Conservation (phyloP, 2,329 filamentous ascomycete species). For the Colletotrichum sojae region DNA sequence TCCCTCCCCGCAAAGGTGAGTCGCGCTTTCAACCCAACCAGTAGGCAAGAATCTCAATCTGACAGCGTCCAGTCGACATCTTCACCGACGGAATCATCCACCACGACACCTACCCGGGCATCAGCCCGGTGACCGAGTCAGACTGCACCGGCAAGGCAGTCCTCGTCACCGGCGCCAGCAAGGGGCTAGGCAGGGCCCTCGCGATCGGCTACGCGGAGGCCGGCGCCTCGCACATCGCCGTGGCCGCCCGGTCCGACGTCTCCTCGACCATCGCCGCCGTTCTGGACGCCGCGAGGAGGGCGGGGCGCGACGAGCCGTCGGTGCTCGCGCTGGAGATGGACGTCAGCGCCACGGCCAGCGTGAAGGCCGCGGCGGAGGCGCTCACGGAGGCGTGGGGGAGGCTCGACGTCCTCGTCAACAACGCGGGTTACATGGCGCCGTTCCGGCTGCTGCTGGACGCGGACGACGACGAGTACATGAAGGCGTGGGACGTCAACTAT, state of each 20-base stretch:
- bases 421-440: slow-evolving; percentile 58
- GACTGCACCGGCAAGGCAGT: slow-evolving; percentile 55
- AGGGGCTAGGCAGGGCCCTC: slow-evolving; percentile 67
- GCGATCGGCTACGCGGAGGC: slow-evolving; percentile 70
- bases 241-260: slow-evolving; percentile 67
- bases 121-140: slow-evolving; percentile 55
- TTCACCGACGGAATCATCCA: slow-evolving; percentile 51
- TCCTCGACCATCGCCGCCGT: slow-evolving; percentile 52
- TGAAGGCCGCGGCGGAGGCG: slow-evolving; percentile 47
- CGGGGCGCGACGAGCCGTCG: slow-evolving; percentile 51
- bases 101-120: slow-evolving; percentile 67
- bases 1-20: slow-evolving; percentile 36
- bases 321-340: slow-evolving; percentile 59
- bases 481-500: slow-evolving; percentile 64
- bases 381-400: slow-evolving; percentile 48
- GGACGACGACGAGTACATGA: slow-evolving; percentile 60
- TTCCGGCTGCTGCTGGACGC: slow-evolving; percentile 49
- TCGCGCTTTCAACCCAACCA: too few relatives aligned
- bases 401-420: slow-evolving; percentile 60
- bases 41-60: neutral
- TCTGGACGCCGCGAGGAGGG: slow-evolving; percentile 50
- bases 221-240: slow-evolving; percentile 64
- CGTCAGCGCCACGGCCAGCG: slow-evolving; percentile 51
- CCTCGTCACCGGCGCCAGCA: slow-evolving; percentile 69
- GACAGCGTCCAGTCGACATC: slow-evolving; percentile 35